These are phyloP conservation scores for Claviceps spartinae DNA, from an alignment of 2,329 filamentous ascomycete genomes.

Conservation along the genomic window DNA sequence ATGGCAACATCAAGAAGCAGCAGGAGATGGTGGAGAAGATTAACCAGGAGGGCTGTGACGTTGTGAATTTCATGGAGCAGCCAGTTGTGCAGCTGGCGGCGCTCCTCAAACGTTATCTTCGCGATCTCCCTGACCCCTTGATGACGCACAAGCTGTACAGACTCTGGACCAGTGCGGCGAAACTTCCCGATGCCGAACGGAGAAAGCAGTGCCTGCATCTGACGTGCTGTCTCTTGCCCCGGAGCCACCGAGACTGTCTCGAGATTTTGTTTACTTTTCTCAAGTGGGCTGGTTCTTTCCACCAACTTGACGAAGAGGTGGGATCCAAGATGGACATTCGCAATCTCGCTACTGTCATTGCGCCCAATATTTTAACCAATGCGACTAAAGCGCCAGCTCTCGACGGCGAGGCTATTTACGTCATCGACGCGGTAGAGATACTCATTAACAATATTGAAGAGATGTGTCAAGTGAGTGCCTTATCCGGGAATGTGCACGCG, in stretches of 20 bases:
- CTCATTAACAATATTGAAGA: slow-evolving; percentile 88
- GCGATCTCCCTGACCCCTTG: slow-evolving; percentile 86
- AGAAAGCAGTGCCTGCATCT: slow-evolving; percentile 78
- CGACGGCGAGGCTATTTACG: slow-evolving; percentile 80
- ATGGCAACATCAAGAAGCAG: slow-evolving; percentile 91
- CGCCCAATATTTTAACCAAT: slow-evolving; percentile 82
- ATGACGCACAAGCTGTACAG: slow-evolving; percentile 90
- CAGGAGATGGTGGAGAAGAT: slow-evolving; percentile 77
- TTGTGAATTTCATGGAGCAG: slow-evolving; percentile 75
- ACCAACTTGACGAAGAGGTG: slow-evolving; percentile 90
- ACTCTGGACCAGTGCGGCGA: slow-evolving; percentile 81
- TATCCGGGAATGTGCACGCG: neutral
- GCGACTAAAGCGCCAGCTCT: slow-evolving; percentile 50
- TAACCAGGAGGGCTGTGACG: slow-evolving; percentile 72
- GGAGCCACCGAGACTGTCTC: slow-evolving; percentile 82
- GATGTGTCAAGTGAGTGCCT: slow-evolving; percentile 80
- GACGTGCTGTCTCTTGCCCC: slow-evolving; percentile 83
- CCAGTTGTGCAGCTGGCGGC: slow-evolving; percentile 90
- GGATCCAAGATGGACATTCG: slow-evolving; percentile 99
- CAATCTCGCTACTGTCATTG: slow-evolving; percentile 93
- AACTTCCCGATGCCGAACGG: slow-evolving; percentile 69
- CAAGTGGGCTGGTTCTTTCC: slow-evolving; percentile 95
- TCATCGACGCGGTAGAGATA: slow-evolving; percentile 83
- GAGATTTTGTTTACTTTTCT: slow-evolving; percentile 93
- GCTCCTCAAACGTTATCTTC: slow-evolving; percentile 84